Percentiles rank a stretch among this genome's conserved stretches.
Conservation (phyloP, 345 rosid species). For the Turnera subulata region DNA sequence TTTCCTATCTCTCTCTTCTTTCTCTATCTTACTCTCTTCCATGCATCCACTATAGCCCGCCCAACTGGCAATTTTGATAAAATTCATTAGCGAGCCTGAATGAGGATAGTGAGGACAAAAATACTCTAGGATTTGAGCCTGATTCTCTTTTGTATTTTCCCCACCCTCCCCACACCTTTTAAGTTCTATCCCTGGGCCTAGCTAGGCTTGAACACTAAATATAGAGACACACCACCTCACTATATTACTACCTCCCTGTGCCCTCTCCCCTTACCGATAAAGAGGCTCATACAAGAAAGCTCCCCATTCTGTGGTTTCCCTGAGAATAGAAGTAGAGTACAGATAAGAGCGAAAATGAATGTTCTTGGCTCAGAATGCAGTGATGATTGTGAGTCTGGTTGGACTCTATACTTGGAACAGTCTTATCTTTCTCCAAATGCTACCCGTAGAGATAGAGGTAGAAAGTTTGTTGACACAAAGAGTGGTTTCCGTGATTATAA, state of each 20-base stretch:
- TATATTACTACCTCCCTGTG: not conserved
- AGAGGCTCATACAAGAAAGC: not conserved
- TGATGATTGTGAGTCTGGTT: constrained; percentile 96
- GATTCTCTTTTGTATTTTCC: constrained; percentile 24
- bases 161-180: not conserved
- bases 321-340: too few species aligned
- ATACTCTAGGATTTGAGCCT: constrained; percentile 20
- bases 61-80: constrained; percentile 45
- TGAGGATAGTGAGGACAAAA: constrained; percentile 31
- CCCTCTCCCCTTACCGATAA: not conserved
- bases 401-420: constrained; percentile 90
- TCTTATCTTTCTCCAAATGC: constrained; percentile 39
- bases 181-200: not conserved
- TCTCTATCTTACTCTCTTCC: not conserved
- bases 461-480: constrained; percentile 16
- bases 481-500: constrained; percentile 11
- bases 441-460: constrained; percentile 21
- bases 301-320: too few species aligned
- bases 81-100: constrained; percentile 22
- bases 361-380: constrained; percentile 53
- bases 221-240: constrained; percentile 2
- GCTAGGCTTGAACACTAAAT: not conserved
- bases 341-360: constrained; percentile 30
- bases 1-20: constrained; percentile 7
- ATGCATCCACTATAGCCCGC: constrained; percentile 21